These are phyloP conservation scores for Xylariaceae sp. DNA, from an alignment of 2,329 filamentous ascomycete species.

Conservation along the genomic window DNA sequence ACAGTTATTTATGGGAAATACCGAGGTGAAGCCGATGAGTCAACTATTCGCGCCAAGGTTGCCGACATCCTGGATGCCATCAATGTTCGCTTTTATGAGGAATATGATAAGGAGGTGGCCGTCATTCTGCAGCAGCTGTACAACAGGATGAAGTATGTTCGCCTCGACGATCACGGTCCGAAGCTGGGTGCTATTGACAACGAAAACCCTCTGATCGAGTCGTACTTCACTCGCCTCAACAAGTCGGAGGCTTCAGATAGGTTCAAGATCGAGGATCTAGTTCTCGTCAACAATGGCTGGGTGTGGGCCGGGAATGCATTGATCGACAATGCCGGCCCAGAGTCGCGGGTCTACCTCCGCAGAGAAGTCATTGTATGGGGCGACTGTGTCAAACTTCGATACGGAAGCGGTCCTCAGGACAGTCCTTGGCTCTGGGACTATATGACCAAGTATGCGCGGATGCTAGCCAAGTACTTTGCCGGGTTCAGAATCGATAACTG, in stretches of 20 bases:
- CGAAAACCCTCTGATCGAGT: conserved; percentile 78
- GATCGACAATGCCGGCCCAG: conserved; percentile 84
- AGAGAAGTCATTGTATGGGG: conserved; percentile 98
- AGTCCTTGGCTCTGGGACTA: conserved; percentile 93
- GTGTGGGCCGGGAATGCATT: conserved; percentile 97
- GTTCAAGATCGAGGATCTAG: conserved; percentile 69
- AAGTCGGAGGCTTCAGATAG: conserved; percentile 71
- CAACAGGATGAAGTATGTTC: conserved; percentile 91
- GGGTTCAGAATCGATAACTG: conserved; percentile 98
- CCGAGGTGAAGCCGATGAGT: conserved; percentile 48
- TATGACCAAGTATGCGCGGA: conserved; percentile 86
- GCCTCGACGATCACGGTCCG: conserved; percentile 87
- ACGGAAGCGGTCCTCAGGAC: conserved; percentile 73
- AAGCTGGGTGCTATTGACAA: conserved; percentile 74
- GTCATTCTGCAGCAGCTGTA: conserved; percentile 87
- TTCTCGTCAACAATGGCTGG: conserved; percentile 94
- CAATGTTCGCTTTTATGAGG: conserved; percentile 83
- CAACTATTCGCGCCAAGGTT: conserved; percentile 50
- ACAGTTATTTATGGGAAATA: conserved; percentile 63
- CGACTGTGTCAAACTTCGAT: conserved; percentile 94
- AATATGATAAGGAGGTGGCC: conserved; percentile 79
- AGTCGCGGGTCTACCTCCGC: conserved; percentile 88
- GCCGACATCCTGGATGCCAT: conserved; percentile 68
- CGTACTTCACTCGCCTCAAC: conserved; percentile 89
- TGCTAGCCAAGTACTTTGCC: conserved; percentile 91